phyloP scores from a whole-genome alignment of 2,329 filamentous ascomycete genomes.

The Sporothrix variecibatus region DNA sequence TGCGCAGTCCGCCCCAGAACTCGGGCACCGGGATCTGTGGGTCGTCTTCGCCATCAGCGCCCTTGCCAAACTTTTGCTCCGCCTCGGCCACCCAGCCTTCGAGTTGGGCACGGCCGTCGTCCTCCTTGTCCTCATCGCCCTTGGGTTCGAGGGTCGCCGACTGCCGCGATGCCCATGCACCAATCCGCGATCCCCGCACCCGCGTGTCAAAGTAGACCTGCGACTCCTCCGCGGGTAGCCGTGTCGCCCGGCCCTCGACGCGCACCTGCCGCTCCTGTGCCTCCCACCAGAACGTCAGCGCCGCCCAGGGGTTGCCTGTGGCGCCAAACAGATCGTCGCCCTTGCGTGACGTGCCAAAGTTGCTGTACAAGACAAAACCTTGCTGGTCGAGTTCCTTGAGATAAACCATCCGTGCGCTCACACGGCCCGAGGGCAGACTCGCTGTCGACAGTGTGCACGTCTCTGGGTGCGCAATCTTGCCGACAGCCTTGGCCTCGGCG shows the following conservation, averaged over 20 bases:
- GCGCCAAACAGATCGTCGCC: constrained; percentile 61
- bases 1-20: constrained; percentile 90
- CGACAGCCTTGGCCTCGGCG: constrained; percentile 60
- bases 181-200: constrained; percentile 79
- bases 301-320: constrained; percentile 70
- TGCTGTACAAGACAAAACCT: constrained; percentile 92
- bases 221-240: constrained; percentile 70
- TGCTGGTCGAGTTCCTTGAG: constrained; percentile 85
- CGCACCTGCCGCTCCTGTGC: constrained; percentile 84
- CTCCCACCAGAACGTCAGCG: constrained; percentile 89
- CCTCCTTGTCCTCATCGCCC: constrained; percentile 41
- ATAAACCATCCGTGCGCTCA: constrained; percentile 86
- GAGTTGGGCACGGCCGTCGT: constrained; percentile 72
- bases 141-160: constrained; percentile 67
- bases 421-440: constrained; percentile 75
- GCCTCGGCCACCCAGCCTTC: constrained; percentile 76
- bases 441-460: constrained; percentile 87
- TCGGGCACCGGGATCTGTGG: constrained; percentile 84
- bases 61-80: constrained; percentile 75
- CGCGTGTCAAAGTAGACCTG: constrained; percentile 67
- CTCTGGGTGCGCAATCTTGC: constrained; percentile 72
- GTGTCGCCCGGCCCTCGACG: constrained; percentile 75
- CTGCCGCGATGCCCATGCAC: constrained; percentile 92
- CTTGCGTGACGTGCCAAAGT: constrained; percentile 78
- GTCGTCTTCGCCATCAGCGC: constrained; percentile 74